phyloP scores from a whole-genome alignment of 2,329 filamentous ascomycete genomes.

The Hymenoscyphus fraxineus region DNA sequence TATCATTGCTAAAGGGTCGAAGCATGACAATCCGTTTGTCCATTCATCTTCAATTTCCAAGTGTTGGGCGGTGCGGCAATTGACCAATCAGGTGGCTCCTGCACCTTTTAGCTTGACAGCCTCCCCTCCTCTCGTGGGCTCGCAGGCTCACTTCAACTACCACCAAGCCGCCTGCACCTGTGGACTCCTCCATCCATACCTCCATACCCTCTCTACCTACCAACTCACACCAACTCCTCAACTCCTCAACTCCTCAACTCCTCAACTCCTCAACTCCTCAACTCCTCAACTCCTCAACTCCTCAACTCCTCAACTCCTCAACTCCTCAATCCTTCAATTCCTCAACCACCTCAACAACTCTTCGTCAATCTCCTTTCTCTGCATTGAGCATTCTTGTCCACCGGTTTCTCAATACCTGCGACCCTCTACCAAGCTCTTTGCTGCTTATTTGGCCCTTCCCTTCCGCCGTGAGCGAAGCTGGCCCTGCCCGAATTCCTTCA shows the following conservation, averaged over 20 bases:
- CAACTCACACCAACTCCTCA: not conserved
- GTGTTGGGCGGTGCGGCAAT: not conserved
- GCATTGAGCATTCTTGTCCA: not conserved
- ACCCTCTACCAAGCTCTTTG: not conserved
- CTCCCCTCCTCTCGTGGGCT: too few relatives aligned
- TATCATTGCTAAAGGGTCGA: not conserved
- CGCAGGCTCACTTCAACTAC: too few relatives aligned
- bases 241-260: not conserved
- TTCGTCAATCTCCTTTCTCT: not conserved
- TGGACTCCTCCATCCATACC: not conserved
- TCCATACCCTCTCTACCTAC: not conserved
- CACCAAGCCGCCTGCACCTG: not conserved
- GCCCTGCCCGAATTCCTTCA: not conserved
- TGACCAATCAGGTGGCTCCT: not conserved
- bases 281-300: not conserved
- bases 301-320: not conserved
- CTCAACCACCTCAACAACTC: not conserved
- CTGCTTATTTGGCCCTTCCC: not conserved
- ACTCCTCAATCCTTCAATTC: not conserved
- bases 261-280: not conserved
- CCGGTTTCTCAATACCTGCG: not conserved
- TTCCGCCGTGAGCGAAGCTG: not conserved
- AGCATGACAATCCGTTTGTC: not conserved
- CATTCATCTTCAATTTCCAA: not conserved
- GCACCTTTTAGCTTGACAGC: not conserved